Evolutionary conservation across 129 eudicot species (phyloP), one percentile per base, ranked within the genome.

Genomic region (Chrysanthemum seticuspe): DNA sequence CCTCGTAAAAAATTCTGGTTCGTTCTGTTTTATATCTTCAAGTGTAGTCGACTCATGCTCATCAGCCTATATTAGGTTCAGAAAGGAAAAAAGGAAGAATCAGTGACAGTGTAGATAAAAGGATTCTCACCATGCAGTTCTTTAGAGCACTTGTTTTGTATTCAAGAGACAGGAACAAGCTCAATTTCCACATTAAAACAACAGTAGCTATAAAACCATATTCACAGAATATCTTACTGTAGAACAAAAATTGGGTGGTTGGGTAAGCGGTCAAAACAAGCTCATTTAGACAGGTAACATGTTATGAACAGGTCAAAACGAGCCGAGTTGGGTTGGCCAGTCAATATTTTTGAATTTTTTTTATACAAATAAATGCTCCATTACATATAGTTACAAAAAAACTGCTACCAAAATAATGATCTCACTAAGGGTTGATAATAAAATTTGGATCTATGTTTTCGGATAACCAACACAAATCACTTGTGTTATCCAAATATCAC

Each of bases 21-120:
- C 89, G 2, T 76, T 57, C 75, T 82, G 90, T 76, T 78, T 77
- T 79, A 90, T 52, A 56, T 94, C 93, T 79, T 94, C 93, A 13
- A 94, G 88, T 52, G 96, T 82, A 71, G 59, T 83, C 5, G 86
- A 76, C 81, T 94, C 99, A 14, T 94, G 99, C 73, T 94, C 96
- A 80, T 94, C 93, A 9, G 90, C 97, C 99, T 94, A 74, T 50
- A 67, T 47, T 62, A 21, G 51, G 67, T 52, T 34, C 76, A 78
- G 53, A 1, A 59, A 48, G 53, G 34, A 6, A 1, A 23, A 6
- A 21, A 40, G 21, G n/a, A 74, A n/a, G 63, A 56, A 21, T 64
- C 11, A 13, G 34, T 50, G 13, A 59, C 14, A 3, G 15, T 65
- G 18, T 53, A 25, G 15, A 29, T 61, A 25, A 74, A 29, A 57